Conservation (phyloP, 805 yeast species). For the Ogataea polymorpha region DNA sequence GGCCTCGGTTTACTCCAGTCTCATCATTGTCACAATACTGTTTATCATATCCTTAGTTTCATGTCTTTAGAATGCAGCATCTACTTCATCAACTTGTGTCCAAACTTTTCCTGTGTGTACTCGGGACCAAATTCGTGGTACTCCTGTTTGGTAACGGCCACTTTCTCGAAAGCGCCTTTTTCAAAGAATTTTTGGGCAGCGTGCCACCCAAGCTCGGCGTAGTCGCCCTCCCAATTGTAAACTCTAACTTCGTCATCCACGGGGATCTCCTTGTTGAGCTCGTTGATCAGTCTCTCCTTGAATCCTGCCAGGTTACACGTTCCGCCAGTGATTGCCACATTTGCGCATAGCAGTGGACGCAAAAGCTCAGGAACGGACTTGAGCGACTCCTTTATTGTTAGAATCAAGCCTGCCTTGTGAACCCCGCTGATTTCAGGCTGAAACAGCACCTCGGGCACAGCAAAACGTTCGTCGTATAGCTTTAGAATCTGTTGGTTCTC, state of each 20-base stretch:
- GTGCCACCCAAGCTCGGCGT: slow-evolving; percentile 47
- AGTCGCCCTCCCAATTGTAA: slow-evolving; percentile 33
- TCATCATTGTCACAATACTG: slow-evolving; percentile 38
- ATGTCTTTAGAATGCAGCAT: slow-evolving; percentile 14
- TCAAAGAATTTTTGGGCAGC: slow-evolving; percentile 51
- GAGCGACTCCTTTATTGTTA: slow-evolving; percentile 65
- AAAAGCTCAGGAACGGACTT: slow-evolving; percentile 68
- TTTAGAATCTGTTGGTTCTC: slow-evolving; percentile 51
- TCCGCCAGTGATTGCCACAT: slow-evolving; percentile 83
- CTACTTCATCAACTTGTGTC: slow-evolving; percentile 20
- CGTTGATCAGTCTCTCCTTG: slow-evolving; percentile 54
- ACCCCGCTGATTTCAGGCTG: slow-evolving; percentile 82
- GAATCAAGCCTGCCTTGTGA: slow-evolving; percentile 74
- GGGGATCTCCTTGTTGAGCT: slow-evolving; percentile 65
- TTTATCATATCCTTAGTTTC: slow-evolving; percentile 40
- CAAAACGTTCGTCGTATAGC: slow-evolving; percentile 80
- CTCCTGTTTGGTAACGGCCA: slow-evolving; percentile 71
- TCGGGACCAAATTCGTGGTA: slow-evolving; percentile 80
- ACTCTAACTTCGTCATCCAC: slow-evolving; percentile 65
- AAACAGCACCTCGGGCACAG: slow-evolving; percentile 81
- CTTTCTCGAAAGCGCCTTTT: slow-evolving; percentile 43
- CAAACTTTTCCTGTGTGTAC: slow-evolving; percentile 34
- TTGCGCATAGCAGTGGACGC: slow-evolving; percentile 73
- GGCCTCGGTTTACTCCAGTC: slow-evolving; percentile 39
- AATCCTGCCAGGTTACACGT: slow-evolving; percentile 69